Base-by-base conservation (phyloP, 768 basidiomycete genomes). In the Panus rudis region DNA sequence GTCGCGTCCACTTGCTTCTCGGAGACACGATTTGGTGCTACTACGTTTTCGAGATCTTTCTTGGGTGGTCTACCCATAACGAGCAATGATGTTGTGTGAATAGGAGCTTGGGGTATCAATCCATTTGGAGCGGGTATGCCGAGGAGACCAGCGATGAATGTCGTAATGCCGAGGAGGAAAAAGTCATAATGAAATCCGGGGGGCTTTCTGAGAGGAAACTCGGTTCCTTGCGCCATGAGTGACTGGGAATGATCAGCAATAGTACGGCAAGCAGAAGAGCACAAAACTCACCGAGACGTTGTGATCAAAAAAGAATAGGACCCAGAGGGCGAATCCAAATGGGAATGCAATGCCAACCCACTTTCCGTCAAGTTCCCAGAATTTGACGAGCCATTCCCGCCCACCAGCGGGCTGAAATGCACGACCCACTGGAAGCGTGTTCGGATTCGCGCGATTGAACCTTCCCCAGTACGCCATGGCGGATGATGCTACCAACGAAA, bases 241-340 rank as follows among this genome's bases (percentile, higher is more conserved):
- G 88, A 91, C 91, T 92, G 42, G 21, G 30, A 8, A 3, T 24
- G 22, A n/a, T 22, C 32, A 28, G 21, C 12, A 17, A 30, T 11
- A 23, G 32, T 27, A 2, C 7, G 4, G 25, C 17, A 34, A 22
- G n/a, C 3, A 24, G 22, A 4, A 3, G 22, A 28, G 24, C 6
- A 19, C 31, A 11, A 6, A 7, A 64, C 84, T 52, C 59, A 89
- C 88, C 37, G 90, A 92, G 41, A 92, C 88, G 52, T 93, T 93
- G 51, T 92, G 88, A 50, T 97, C 92, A 52, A 96, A 96, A 69
- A 92, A 92, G 66, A 97, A 94, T 33, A 96, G 65, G 19, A 94
- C 75, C 79, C 88, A 96, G 4, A 98, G 68, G 17, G 92, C 69
- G 31, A 92, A 62, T 2, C 92, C 93, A 54, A 96, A 96, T 0